Evolutionary conservation across 2,329 filamentous ascomycete genomes (phyloP).

Genomic region (Fusarium sp.): DNA sequence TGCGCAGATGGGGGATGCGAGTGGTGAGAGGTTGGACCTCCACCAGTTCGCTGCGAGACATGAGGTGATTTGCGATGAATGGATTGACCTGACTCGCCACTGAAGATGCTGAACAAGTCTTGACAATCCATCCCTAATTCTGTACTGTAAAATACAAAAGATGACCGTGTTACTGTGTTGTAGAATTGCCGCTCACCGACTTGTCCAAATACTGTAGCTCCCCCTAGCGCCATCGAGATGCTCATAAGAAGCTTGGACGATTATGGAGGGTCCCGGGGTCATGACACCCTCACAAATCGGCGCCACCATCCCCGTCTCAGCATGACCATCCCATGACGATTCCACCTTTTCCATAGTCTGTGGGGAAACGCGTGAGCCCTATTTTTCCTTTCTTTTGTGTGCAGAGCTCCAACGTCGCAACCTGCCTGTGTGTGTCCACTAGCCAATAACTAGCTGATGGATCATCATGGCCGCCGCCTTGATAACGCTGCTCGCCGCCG

Average conservation of each 20-base stretch:
- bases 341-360: slow-evolving; percentile 27
- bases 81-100: not conserved
- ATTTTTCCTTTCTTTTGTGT: not conserved
- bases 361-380: slow-evolving; percentile 45
- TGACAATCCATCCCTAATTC: too few relatives aligned
- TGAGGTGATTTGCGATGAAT: not conserved
- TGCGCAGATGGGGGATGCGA: not conserved
- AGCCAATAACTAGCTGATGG: not conserved
- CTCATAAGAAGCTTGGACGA: slow-evolving; percentile 2
- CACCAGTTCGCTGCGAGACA: slow-evolving; percentile 27
- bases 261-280: slow-evolving; percentile 13
- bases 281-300: slow-evolving; percentile 21
- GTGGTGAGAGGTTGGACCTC: slow-evolving; percentile 18
- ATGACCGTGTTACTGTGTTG: too few relatives aligned
- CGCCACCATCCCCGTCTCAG: slow-evolving; percentile 3
- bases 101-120: too few relatives aligned
- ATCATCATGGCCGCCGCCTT: slow-evolving; percentile 12
- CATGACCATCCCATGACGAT: slow-evolving; percentile 22
- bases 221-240: slow-evolving; percentile 28
- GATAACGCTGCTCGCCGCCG: slow-evolving; percentile 5
- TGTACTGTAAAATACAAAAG: too few relatives aligned
- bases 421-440: too few relatives aligned
- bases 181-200: slow-evolving; percentile 35
- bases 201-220: slow-evolving; percentile 16
- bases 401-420: not conserved